These are phyloP conservation scores for Fusarium tjaetaba DNA, from an alignment of 2,329 filamentous ascomycete genomes.

Conservation along the genomic window DNA sequence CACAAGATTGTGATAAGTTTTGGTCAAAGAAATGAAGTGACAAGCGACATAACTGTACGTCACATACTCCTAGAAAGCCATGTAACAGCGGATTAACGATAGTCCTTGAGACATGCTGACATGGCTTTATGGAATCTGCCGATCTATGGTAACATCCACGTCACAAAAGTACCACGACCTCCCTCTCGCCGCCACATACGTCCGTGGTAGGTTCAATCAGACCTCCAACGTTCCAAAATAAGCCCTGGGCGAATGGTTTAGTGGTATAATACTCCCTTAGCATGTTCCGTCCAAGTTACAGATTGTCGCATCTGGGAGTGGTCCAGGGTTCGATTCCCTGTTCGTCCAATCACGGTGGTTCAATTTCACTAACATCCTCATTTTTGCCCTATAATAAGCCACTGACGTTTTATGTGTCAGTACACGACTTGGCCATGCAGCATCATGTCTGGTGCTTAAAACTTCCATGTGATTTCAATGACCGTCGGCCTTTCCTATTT, in stretches of 20 bases:
- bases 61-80: not conserved
- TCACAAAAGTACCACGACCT: too few species aligned
- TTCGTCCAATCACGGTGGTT: not conserved
- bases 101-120: not conserved
- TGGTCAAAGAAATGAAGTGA: not conserved
- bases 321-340: constrained; percentile 1
- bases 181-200: too few species aligned
- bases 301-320: not conserved
- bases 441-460: not conserved
- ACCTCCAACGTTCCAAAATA: fast-evolving
- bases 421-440: too few species aligned
- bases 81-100: not conserved
- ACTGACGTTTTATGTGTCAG: not conserved
- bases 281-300: not conserved
- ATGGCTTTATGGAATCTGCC: not conserved
- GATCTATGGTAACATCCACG: not conserved
- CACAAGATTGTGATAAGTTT: not conserved
- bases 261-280: constrained; percentile 6
- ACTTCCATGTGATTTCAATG: not conserved
- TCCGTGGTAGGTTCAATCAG: not conserved
- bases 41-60: not conserved
- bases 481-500: not conserved
- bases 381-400: not conserved
- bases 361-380: not conserved
- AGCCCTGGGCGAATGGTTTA: not conserved